Evolutionary conservation across 352 stramenopile species (phyloP).

Genomic region (Phytophthora agathidicida): DNA sequence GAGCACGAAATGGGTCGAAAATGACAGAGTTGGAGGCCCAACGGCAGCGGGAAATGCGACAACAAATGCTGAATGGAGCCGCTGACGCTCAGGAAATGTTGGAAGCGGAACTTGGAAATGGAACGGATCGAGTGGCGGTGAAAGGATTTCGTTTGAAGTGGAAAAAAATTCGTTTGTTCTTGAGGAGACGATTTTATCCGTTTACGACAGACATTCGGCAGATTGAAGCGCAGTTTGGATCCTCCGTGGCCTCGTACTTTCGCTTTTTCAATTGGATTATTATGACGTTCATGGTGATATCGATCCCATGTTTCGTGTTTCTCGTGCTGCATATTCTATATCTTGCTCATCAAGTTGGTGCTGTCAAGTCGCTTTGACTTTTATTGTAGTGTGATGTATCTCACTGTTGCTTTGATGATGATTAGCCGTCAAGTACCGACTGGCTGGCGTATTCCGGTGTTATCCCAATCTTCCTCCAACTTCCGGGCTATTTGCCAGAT

Average conservation of each 20-base stretch:
- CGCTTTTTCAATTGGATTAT: conserved; percentile 84
- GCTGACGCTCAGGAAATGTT: conserved; percentile 65
- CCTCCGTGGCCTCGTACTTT: conserved; percentile 83
- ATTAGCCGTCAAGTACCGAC: conserved; percentile 11
- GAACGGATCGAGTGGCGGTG: conserved; percentile 1
- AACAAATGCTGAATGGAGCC: conserved; percentile 63
- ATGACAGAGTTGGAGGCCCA: conserved; percentile 44
- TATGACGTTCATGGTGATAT: conserved; percentile 68
- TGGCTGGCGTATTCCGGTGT: conserved; percentile 56
- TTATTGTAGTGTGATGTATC: too few species aligned
- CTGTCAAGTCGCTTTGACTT: background rate
- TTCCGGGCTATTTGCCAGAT: conserved; percentile 58
- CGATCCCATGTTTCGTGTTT: conserved; percentile 52
- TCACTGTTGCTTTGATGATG: background rate
- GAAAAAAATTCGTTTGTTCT: conserved; percentile 38
- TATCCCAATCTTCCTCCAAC: conserved; percentile 56
- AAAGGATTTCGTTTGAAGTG: conserved; percentile 36
- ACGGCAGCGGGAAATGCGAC: conserved; percentile 51
- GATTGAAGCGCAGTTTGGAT: conserved; percentile 84
- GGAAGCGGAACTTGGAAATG: conserved; percentile 38
- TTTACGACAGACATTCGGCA: conserved; percentile 71
- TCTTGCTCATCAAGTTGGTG: conserved; percentile 23
- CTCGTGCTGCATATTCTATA: conserved; percentile 59
- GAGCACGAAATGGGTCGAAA: conserved; percentile 3
- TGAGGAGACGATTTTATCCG: conserved; percentile 47